A percentile compares a stretch with the other conserved stretches of the same genome.
These are phyloP conservation scores for Lenzites betulinus DNA, from an alignment of 768 basidiomycete genomes.

Conservation along the genomic window DNA sequence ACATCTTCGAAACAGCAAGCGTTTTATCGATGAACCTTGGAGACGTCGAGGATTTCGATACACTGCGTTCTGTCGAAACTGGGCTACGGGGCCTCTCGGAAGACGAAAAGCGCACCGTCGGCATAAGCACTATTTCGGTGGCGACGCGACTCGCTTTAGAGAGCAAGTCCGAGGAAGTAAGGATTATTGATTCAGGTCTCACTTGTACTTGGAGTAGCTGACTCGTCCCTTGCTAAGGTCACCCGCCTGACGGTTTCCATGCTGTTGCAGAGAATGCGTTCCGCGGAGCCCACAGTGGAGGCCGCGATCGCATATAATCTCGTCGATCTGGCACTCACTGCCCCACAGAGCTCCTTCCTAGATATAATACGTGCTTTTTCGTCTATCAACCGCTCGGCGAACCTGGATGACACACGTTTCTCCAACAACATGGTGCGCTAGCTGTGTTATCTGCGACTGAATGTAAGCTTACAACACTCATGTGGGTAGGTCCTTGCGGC, in stretches of 20 bases:
- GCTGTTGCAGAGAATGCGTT: constrained; percentile 84
- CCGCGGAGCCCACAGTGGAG: constrained; percentile 85
- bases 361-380: constrained; percentile 89
- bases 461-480: background rate
- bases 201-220: background rate
- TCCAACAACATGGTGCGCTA: constrained; percentile 80
- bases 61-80: constrained; percentile 59
- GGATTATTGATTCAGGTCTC: background rate
- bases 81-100: constrained; percentile 72
- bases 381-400: constrained; percentile 79
- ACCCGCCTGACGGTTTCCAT: constrained; percentile 89
- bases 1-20: constrained; percentile 56
- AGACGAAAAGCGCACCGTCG: constrained; percentile 81
- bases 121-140: constrained; percentile 89
- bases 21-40: constrained; percentile 38
- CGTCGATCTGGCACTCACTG: constrained; percentile 83
- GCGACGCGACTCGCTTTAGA: constrained; percentile 88
- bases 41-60: constrained; percentile 46
- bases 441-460: background rate
- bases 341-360: constrained; percentile 72
- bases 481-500: constrained; percentile 75
- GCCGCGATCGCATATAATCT: constrained; percentile 91
- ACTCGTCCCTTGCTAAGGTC: constrained; percentile 45
- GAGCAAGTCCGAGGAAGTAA: constrained; percentile 81
- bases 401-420: constrained; percentile 84